phyloP scores from a whole-genome alignment of 495 filamentous ascomycete genomes.

The Penicillium nucicola region DNA sequence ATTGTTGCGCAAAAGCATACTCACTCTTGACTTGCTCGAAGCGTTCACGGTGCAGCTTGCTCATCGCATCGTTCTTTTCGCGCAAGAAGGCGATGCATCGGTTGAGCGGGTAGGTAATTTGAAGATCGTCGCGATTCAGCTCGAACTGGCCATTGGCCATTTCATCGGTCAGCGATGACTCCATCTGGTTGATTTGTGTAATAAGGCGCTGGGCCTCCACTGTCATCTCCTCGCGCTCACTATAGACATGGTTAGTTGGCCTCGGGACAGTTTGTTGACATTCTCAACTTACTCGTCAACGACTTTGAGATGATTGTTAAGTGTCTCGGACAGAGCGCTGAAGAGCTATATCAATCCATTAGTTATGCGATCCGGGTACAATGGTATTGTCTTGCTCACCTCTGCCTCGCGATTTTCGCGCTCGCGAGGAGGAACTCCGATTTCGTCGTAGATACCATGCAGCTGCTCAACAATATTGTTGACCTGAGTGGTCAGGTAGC shows the following conservation, averaged over 20 bases:
- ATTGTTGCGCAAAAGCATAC: conserved; percentile 17
- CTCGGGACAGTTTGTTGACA: neutral
- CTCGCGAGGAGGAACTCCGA: conserved; percentile 86
- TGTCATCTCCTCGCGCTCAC: conserved; percentile 82
- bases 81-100: conserved; percentile 74
- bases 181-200: conserved; percentile 86
- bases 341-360: conserved; percentile 60
- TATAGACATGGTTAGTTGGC: conserved; percentile 23
- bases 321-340: conserved; percentile 77
- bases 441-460: conserved; percentile 93
- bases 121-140: conserved; percentile 61
- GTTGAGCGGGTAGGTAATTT: conserved; percentile 75
- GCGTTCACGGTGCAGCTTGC: conserved; percentile 78
- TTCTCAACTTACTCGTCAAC: conserved; percentile 59
- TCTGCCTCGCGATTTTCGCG: conserved; percentile 82
- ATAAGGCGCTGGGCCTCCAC: conserved; percentile 86
- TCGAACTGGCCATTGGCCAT: conserved; percentile 59
- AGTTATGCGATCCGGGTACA: neutral
- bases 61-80: conserved; percentile 78
- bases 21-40: conserved; percentile 93
- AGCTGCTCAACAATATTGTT: conserved; percentile 86
- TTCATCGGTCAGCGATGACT: conserved; percentile 77
- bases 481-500: conserved; percentile 89
- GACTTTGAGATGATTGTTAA: conserved; percentile 76
- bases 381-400: conserved; percentile 48